These are phyloP conservation scores for Saksenaea vasiformis DNA, from an alignment of 371 early-diverging fungal genomes.

Conservation along the genomic window DNA sequence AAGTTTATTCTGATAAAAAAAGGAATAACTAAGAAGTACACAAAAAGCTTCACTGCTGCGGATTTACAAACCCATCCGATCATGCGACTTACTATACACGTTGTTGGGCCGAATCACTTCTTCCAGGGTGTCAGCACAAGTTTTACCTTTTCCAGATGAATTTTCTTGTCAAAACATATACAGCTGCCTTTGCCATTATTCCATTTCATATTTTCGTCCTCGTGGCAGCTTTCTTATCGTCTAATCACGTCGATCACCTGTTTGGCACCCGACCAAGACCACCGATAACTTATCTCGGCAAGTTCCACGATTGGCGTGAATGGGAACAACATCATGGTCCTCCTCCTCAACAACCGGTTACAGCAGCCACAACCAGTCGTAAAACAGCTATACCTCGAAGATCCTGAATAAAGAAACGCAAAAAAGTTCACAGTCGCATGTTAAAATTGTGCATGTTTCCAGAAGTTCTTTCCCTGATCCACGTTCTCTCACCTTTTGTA, in stretches of 20 bases:
- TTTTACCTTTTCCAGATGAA: constrained; percentile 21
- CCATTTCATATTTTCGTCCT: constrained; percentile 26
- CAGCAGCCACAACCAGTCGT: neutral
- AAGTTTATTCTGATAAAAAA: constrained; percentile 8
- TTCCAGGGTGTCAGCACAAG: constrained; percentile 41
- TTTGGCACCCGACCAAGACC: constrained; percentile 21
- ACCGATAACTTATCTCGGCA: constrained; percentile 18
- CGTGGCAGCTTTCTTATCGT: constrained; percentile 21
- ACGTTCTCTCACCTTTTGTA: no score
- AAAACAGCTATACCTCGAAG: neutral
- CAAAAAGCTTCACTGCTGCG: constrained; percentile 31
- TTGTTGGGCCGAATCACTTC: constrained; percentile 28
- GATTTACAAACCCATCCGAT: constrained; percentile 36
- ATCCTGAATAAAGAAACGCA: neutral
- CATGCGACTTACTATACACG: constrained; percentile 29
- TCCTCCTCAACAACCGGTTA: constrained; percentile 6
- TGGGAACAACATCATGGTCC: constrained; percentile 1
- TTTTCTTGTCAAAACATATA: constrained; percentile 24
- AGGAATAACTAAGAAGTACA: neutral
- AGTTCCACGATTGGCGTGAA: constrained; percentile 19
- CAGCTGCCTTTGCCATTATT: constrained; percentile 21
- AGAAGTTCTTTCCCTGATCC: no score
- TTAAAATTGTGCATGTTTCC: no score
- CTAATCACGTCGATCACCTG: constrained; percentile 24
- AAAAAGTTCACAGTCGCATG: no score